phyloP scores from a whole-genome alignment of 768 basidiomycete genomes.

The Phylloporus sp. region DNA sequence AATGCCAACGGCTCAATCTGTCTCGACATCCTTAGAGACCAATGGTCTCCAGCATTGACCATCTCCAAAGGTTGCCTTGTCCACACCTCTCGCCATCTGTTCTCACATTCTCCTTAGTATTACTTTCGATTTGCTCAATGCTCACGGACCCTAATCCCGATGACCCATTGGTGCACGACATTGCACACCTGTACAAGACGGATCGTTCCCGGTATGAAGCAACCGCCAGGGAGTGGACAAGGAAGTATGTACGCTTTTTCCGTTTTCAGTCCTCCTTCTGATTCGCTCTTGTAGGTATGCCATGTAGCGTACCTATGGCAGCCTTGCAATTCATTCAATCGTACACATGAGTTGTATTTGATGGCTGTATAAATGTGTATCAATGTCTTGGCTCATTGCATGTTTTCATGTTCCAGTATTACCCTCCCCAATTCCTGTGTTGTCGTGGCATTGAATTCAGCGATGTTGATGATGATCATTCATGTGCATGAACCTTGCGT shows the following conservation, averaged over 20 bases:
- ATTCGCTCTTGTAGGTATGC: constrained; percentile 36
- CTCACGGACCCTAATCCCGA: constrained; percentile 99
- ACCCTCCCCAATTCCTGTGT: constrained; percentile 18
- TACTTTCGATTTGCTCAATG: constrained; percentile 99
- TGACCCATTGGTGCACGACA: constrained; percentile 97
- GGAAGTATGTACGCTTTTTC: constrained; percentile 67
- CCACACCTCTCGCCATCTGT: background rate
- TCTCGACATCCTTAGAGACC: constrained; percentile 95
- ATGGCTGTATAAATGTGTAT: constrained; percentile 31
- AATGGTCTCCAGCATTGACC: constrained; percentile 98
- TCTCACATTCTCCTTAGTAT: constrained; percentile 45
- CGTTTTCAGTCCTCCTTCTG: background rate
- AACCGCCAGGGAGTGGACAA: constrained; percentile 98
- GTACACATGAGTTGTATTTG: constrained; percentile 28
- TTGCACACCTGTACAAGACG: constrained; percentile 99
- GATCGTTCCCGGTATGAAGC: constrained; percentile 96
- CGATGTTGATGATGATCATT: constrained; percentile 16
- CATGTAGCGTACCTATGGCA: constrained; percentile 42
- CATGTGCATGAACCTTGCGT: too few relatives aligned
- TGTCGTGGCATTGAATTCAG: constrained; percentile 17
- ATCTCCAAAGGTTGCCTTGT: constrained; percentile 88
- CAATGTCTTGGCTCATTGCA: constrained; percentile 30
- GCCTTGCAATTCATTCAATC: constrained; percentile 17
- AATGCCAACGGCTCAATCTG: constrained; percentile 99
- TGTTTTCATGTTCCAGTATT: constrained; percentile 32